Evolutionary conservation across 495 filamentous ascomycete species (phyloP).

Genomic region (Patellaria atrata): DNA sequence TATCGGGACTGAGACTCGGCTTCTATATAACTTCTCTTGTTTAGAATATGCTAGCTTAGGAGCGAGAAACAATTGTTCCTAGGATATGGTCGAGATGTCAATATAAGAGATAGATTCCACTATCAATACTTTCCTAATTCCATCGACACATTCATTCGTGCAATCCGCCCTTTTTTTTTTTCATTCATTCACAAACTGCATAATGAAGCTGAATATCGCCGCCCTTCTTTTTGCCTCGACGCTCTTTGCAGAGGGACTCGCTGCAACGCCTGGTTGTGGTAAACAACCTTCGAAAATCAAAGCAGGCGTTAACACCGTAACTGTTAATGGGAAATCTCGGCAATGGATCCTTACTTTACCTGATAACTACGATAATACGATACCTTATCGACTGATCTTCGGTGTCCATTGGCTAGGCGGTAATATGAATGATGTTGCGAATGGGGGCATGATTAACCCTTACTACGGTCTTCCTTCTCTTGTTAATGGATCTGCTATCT

Average conservation of each 20-base stretch:
- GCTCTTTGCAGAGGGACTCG: background rate
- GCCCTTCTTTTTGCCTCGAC: too few species aligned
- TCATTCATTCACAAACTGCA: too few species aligned
- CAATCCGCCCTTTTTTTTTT: too few species aligned
- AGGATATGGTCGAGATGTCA: too few species aligned
- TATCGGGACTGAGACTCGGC: too few species aligned
- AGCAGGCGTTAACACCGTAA: constrained; percentile 24
- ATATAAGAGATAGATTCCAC: too few species aligned
- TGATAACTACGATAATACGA: constrained; percentile 28
- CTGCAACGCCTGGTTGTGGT: constrained; percentile 29
- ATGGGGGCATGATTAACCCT: constrained; percentile 17
- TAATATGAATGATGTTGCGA: constrained; percentile 26
- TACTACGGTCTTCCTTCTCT: constrained; percentile 30
- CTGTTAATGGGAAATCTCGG: constrained; percentile 2
- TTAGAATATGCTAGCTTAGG: too few species aligned
- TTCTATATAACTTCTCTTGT: too few species aligned
- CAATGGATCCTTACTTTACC: constrained; percentile 30
- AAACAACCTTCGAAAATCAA: constrained; percentile 25
- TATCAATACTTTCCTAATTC: too few species aligned
- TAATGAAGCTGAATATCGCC: too few species aligned
- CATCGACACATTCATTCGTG: too few species aligned
- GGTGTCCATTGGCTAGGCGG: constrained; percentile 30
- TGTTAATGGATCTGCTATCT: constrained; percentile 28
- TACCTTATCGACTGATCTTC: constrained; percentile 30
- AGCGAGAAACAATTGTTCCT: too few species aligned